Evolutionary conservation across 202 grass and related monocot genomes (phyloP).

Genomic region (Zizania palustris): DNA sequence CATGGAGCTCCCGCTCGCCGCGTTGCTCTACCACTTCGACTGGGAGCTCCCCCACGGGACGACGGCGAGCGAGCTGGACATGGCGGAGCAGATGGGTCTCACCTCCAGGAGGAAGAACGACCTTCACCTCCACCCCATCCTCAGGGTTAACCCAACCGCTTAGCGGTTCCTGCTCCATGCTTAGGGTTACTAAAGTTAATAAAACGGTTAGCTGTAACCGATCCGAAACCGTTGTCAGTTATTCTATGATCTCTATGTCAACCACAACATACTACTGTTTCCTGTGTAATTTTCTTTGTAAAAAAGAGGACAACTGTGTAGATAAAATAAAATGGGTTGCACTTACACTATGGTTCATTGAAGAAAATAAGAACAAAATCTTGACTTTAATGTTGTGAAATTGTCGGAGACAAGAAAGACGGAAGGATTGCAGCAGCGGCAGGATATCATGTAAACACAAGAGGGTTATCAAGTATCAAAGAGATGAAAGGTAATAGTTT

Average conservation of each 20-base stretch:
- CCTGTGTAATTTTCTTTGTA: too few species aligned
- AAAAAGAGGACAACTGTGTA: too few species aligned
- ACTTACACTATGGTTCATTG: too few species aligned
- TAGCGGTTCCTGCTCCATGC: too few species aligned
- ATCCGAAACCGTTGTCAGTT: too few species aligned
- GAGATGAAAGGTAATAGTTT: neutral
- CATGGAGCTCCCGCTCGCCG: neutral
- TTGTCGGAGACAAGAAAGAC: too few species aligned
- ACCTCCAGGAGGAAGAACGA: neutral
- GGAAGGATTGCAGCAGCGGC: neutral
- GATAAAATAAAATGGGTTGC: neutral
- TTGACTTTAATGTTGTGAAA: neutral
- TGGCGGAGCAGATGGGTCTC: conserved; percentile 21
- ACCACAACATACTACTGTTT: too few species aligned
- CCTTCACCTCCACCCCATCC: neutral
- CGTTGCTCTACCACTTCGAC: conserved; percentile 38
- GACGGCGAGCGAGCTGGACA: conserved; percentile 16
- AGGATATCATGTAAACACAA: conserved; percentile 9
- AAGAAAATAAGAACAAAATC: neutral
- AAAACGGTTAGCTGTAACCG: too few species aligned
- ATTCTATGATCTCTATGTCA: too few species aligned
- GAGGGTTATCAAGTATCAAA: neutral
- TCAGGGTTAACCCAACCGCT: neutral
- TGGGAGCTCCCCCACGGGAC: conserved; percentile 32
- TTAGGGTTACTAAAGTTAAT: too few species aligned